Base-by-base conservation (phyloP, 2,329 filamentous ascomycete genomes). In the Colletotrichum simmondsii region DNA sequence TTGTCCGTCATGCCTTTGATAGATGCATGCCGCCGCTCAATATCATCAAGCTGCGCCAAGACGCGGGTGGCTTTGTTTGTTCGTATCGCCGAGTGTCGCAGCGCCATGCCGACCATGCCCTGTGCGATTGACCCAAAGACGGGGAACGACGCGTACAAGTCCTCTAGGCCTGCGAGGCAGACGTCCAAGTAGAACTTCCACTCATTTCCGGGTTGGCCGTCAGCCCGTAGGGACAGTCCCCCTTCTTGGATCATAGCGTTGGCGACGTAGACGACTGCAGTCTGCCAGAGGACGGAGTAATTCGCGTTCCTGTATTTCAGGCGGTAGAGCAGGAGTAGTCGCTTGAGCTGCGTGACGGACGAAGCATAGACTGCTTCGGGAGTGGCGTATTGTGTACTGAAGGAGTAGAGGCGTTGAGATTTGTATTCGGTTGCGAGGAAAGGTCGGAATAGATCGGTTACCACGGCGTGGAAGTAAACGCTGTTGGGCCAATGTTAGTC, bases 401-500 rank as follows among this genome's bases (percentile, higher is more conserved):
- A 69, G n/a, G 42, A 58, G 5, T 8, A 19, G 4, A 72, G 58
- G 5, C 58, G 59, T 2, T 8, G 5, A 5, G 22, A 35, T 1
- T 16, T 4, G 7, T 5, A 3, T 1, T 37, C 26, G 5, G 58
- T 24, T 2, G 53, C 28, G 26, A 72, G 58, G 16, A 69, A 60
- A 8, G 69, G 65, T 0, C 69, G 58, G 6, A 69, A 72, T 2
- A 72, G 57, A 24, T 72, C 69, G n/a, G 60, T 69, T 1, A 72
- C 26, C 0, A 60, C 26, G 2, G 69, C 53, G 19, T 72, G 69
- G n/a, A 72, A 69, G 59, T 68, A 69, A n/a, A 64, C 58, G 24
- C 69, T 72, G 42, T 2, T 3, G 3, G 1, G 16, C 5, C 14
- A 2, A 4, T 24, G 2, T 67, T 14, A 67, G 56, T 22, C 8